Evolutionary conservation across 2,329 filamentous ascomycete genomes (phyloP), one percentile per base, ranked within the genome.

Genomic region (Curvularia eragrostidis): DNA sequence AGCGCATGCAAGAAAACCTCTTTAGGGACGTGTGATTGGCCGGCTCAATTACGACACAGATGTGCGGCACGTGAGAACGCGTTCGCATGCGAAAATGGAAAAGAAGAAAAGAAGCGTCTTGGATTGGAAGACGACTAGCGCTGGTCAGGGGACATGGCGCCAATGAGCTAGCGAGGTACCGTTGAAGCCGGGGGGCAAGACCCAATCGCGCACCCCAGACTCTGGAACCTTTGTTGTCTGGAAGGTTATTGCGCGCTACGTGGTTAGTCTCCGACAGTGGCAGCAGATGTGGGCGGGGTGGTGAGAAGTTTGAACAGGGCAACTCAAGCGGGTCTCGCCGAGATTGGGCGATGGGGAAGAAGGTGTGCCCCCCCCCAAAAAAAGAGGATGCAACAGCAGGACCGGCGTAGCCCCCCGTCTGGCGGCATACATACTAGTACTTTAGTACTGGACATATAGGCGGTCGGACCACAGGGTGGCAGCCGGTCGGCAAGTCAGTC

Each of bases 1-100:
- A 34, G 50, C 42, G 52, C 42, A 28, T 51, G 28, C 41, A 18
- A 41, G 19, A 34, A 38, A 12, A 39, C 3, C 8, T 19, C 39
- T 38, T 32, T n/a, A 18, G 34, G 34, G 36, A 30, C 24, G n/a
- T 49, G 39, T 50, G 58, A 65, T 65, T 65, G 62, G 62, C 53
- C 30, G 43, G 47, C 26, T 26, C 15, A 43, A 48, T 30, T 30
- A 30, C 28, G 28, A 30, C 28, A 30, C 28, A 30, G 28, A 30
- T 32, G 36, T 44, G 39, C 41, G 43, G 53, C 57, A 59, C 57
- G 57, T 56, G 53, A 52, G 43, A 26, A 23, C 48, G 44, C 53
- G 57, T 52, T 30, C 18, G 10, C 23, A 34, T 13, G 36, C 36
- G 24, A 47, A 39, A 23, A 32, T n/a, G 9, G 24, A 39, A 49